Base-by-base conservation (phyloP, 192 early-diverging fungal genomes). In the Linderina pennispora region DNA sequence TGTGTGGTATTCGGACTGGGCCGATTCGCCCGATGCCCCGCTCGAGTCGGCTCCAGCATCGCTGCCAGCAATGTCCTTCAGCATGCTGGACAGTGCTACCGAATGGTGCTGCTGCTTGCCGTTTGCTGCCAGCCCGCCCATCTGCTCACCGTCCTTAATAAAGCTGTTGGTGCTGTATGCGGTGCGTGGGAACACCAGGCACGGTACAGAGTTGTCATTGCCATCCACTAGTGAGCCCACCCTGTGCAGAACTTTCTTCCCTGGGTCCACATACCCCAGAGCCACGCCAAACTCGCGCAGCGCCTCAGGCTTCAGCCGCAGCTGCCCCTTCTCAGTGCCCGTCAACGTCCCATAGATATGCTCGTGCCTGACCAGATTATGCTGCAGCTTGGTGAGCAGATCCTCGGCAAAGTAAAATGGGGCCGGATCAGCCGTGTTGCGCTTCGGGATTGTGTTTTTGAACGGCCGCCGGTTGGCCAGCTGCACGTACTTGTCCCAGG, bases 401-500 rank as follows among this genome's bases (percentile, higher is more conserved):
- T 34, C 51, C 45, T 55, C 50, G 26, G 48, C 65, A 50, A 59
- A 65, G 19, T 57, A 64, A 53, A 51, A 75, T 18, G 57, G 62
- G 38, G 46, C 37, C 53, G 53, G 61, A 17, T 53, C 40, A 2
- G 48, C 34, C 10, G 25, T 19, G 36, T 31, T 58, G 14, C 41
- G 23, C 16, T 51, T 44, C 11, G 59, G 61, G 17, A 58, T 77
- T 25, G 55, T 64, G 53, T 59, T 70, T 21, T 55, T 66, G 18
- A 59, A 66, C 40, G 45, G 58, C 33, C 62, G 44, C 23, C 66
- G 46, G 11, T 21, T 34, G n/a, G 74, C 62, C 14, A 75, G 58
- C 35, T 72, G 50, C 34, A 59, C 53, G 58, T 81, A 85, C 19
- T 81, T 77, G 4, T 67, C 57, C 79, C 81, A 85, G 9, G 56